Base-by-base conservation (phyloP, 148 eudicot genomes). In the Simmondsia chinensis region DNA sequence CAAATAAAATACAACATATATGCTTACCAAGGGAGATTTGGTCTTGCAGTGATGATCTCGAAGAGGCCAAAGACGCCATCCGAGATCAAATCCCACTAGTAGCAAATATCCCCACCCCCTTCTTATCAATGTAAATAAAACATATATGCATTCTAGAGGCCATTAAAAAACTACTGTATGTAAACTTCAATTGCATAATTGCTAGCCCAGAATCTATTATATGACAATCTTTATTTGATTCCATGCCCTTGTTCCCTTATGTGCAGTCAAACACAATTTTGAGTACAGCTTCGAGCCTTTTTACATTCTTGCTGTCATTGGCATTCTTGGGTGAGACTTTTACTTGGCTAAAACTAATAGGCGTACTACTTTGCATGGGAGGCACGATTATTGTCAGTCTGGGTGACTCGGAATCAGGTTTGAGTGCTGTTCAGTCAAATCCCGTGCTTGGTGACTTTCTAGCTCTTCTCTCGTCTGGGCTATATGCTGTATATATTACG, bases 321-420 rank as follows among this genome's bases (percentile, higher is more conserved):
- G 78, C 62, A 55, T 80, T 83, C 66, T 52, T 93, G 84, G 84
- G 83, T 2, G 99, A 93, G 72, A 73, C 71, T 28, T 93, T 82
- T 59, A 86, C 94, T 59, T 86, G 96, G 99, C 35, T 86, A 48
- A 93, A 93, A 75, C 74, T 93, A 33, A 13, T 64, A 7, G 82
- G 99, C 35, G 94, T 93, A 43, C 77, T 93, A 23, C 94, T 93
- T 50, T 93, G 99, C 70, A 93, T 93, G 99, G 94, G 82, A 52
- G 99, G 99, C 31, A 83, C 96, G 0, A 52, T 86, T 24, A 73
- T 93, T 65, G 99, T 86, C 26, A 82, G 96, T 57, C 69, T 86
- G 62, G 99, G 99, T 16, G 96, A 93, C 66, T 67, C 87, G 4
- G 61, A 63, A 52, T 18, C 72, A 8, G 83, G 58, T 17, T 53